Base-by-base conservation (phyloP, 176 grass and related monocot species). In the Oryza glumipatula region DNA sequence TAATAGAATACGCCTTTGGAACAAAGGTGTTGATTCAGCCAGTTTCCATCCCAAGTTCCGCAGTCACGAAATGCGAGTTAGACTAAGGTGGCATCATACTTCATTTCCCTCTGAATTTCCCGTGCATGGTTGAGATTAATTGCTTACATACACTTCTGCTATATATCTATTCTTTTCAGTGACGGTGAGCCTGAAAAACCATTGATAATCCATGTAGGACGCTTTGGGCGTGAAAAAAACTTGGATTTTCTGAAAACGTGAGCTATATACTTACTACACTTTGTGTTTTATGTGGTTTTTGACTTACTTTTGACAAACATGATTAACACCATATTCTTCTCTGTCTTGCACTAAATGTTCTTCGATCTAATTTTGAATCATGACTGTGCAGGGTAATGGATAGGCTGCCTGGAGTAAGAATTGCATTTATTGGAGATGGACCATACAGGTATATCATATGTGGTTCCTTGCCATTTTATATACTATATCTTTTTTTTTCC, bases 21-120 rank as follows among this genome's bases (percentile, higher is more conserved):
- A 94, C 76, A 95, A 98, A 89, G 96, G 96, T 83, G 89, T 95
- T 69, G 96, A 98, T 88, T 98, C 96, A 81, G 91, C 89, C 71
- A 95, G 91, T 72, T 98, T 98, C 75, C 89, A 98, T 66, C 96
- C 96, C 41, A 89, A 68, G 44, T 94, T 92, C 28, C 70, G 61
- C 67, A 95, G 81, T 76, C 85, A 95, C 46, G 93, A 94, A 52
- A 98, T 95, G 93, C 89, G 93, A 23, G 2, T 84, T 19, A 90
- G 88, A 78, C 86, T 95, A 81, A 95, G 86, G 93, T 95, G 86
- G 47, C 15, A 46, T 32, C 14, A 23, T 61, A 0, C 17, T 48
- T 80, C 0, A 43, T 72, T 83, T 52, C 6, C 68, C 67, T 36
- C 4, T 51, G 15, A 72, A 60, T 92, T n/a, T 77, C 52, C 3